Evolutionary conservation across 2,329 filamentous ascomycete genomes (phyloP).

Genomic region (Peltaster fructicola): DNA sequence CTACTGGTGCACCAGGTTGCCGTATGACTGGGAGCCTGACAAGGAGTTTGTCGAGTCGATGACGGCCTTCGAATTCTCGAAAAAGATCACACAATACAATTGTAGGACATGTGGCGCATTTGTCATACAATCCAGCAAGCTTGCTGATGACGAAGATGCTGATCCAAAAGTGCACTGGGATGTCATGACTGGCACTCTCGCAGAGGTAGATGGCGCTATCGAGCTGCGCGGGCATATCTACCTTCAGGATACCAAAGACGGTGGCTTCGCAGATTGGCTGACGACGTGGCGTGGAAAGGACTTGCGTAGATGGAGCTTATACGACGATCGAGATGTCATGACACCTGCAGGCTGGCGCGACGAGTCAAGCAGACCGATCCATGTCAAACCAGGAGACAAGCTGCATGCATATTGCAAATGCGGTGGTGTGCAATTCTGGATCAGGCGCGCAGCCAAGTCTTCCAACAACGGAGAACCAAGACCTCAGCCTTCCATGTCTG

Average conservation of each 20-base stretch:
- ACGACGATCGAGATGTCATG: too few relatives aligned
- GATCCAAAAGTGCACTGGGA: slow-evolving; percentile 11
- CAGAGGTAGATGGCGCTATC: slow-evolving; percentile 14
- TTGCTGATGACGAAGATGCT: slow-evolving; percentile 8
- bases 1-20: slow-evolving; percentile 25
- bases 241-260: slow-evolving; percentile 20
- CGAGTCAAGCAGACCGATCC: too few relatives aligned
- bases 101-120: slow-evolving; percentile 34
- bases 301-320: too few relatives aligned
- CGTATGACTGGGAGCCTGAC: slow-evolving; percentile 16
- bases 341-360: too few relatives aligned
- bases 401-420: slow-evolving; percentile 37
- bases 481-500: too few relatives aligned
- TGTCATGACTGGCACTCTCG: slow-evolving; percentile 17
- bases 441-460: too few relatives aligned
- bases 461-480: too few relatives aligned
- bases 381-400: too few relatives aligned
- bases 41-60: slow-evolving; percentile 18
- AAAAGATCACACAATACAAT: slow-evolving; percentile 27
- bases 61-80: slow-evolving; percentile 27
- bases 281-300: too few relatives aligned
- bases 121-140: slow-evolving; percentile 7
- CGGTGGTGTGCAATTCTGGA: slow-evolving; percentile 35
- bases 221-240: slow-evolving; percentile 17
- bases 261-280: slow-evolving; percentile 21